Base-by-base conservation (phyloP, 208 protist species). In the Acanthamoeba rhysodes region DNA sequence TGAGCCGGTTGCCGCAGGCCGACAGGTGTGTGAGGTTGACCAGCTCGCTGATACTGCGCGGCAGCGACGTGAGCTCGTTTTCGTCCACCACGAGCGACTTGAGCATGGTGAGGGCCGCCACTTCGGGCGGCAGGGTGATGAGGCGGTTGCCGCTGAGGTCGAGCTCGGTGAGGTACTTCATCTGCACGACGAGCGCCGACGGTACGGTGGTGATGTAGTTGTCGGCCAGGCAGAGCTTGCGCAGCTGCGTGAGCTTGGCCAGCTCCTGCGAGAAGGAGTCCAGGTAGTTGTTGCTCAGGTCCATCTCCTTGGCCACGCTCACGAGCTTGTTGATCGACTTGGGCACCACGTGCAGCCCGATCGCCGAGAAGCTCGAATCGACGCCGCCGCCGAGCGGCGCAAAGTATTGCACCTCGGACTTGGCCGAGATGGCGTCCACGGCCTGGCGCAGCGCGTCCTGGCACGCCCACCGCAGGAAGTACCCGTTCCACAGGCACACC, bases 191-290 rank as follows among this genome's bases (percentile, higher is more conserved):
- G 24, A 90, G 55, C 6, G 55, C 50, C 5, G 80, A 62, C 10
- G 80, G 80, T 4, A 90, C 45, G 37, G 50, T 90, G 80, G 50
- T 90, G 29, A 93, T 93, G n/a, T 76, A 74, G 64, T 93, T 93
- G n/a, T 74, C 62, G 29, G 78, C 78, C 34, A 85, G 78, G 41
- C 37, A 59, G 27, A 85, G 78, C 78, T 85, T 85, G 16, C 48
- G 34, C 78, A 85, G 27, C 48, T 48, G 41, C 27, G 41, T 85
- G 48, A 85, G 78, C 24, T 53, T 24, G 22, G 78, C 78, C 41
- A 85, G 48, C 34, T 85, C 41, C 41, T 48, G 78, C 24, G 78
- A 85, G 32, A 85, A 85, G 10, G 78, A 85, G 41, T 85, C 48
- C 16, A 85, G 78, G 32, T 59, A 85, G 32, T 85, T 85, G 78